Percentiles rank a stretch among this genome's conserved stretches.
Evolutionary conservation across 257 asterid species (phyloP).

Genomic region (Thymus quinquecostatus): DNA sequence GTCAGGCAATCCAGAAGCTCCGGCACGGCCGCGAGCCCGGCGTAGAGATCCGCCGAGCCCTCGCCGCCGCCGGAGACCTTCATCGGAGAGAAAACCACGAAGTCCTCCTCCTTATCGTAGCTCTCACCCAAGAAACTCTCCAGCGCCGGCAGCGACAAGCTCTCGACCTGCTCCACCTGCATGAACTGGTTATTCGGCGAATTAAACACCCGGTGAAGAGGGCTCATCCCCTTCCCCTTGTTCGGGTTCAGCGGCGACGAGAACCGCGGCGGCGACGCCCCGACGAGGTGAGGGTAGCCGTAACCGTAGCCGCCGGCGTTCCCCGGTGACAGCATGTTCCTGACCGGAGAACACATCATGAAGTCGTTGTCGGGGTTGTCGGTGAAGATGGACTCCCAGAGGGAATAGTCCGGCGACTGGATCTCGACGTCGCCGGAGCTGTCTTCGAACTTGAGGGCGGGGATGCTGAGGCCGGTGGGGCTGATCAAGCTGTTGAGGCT

Average conservation of each 20-base stretch:
- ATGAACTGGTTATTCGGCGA: constrained; percentile 67
- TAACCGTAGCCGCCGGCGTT: constrained; percentile 11
- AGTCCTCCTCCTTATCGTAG: constrained; percentile 38
- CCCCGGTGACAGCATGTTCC: constrained; percentile 48
- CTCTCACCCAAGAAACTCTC: constrained; percentile 59
- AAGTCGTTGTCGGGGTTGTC: constrained; percentile 69
- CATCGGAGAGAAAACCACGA: constrained; percentile 36
- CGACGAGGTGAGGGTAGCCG: constrained; percentile 24
- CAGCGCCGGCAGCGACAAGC: constrained; percentile 62
- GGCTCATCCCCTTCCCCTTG: constrained; percentile 73
- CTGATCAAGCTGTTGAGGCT: constrained; percentile 26
- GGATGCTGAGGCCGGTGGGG: constrained; percentile 37
- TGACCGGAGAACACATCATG: constrained; percentile 80
- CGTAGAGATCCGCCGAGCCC: constrained; percentile 45
- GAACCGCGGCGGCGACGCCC: constrained; percentile 61
- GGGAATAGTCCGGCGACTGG: constrained; percentile 66
- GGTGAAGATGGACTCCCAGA: constrained; percentile 69
- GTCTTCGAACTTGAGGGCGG: constrained; percentile 48
- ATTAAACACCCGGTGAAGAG: constrained; percentile 66
- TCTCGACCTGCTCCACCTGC: constrained; percentile 65
- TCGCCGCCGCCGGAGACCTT: constrained; percentile 39
- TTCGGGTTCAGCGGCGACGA: constrained; percentile 51
- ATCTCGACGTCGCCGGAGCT: constrained; percentile 36
- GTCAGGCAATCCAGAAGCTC: constrained; percentile 62
- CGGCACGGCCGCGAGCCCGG: constrained; percentile 42